Evolutionary conservation across 129 eudicot species (phyloP), one percentile per base, ranked within the genome.

Genomic region (Helichrysum umbraculigerum): DNA sequence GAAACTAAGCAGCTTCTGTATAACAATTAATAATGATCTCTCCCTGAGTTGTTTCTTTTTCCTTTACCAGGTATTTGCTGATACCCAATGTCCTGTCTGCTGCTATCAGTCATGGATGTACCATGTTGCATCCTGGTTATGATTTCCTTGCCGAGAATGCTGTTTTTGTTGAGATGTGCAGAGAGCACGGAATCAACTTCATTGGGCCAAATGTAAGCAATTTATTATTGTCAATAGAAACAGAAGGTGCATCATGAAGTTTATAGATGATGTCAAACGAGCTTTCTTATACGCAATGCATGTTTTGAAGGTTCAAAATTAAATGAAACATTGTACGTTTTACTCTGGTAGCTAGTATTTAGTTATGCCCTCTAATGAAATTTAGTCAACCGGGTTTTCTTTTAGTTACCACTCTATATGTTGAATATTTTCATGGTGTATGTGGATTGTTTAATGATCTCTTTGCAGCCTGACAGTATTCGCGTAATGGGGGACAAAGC

Each of bases 91-190:
- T 94, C 60, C 79, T 94, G 28, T 87, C 96, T 30, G 97, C 98
- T 86, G 97, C 98, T 15, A 85, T 86, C 59, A 91, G 92, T 71
- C 96, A 88, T 72, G 93, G 93, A 78, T 94, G 97, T 83, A 94
- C 97, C 5, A 94, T 94, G 97, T 84, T 94, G 79, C 98, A 94
- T 79, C 98, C 98, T 81, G 98, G 98, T 79, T 94, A 94, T 79
- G 98, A 96, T 41, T 94, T 94, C 85, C 96, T 94, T 72, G 74
- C 97, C 66, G 97, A 94, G 81, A 91, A 94, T 86, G 97, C 97
- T 66, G 82, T 35, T 78, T 94, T 93, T 84, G 98, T 93, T 76
- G 97, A 88, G 76, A 93, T 91, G 98, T 93, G 98, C 81, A 77
- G 86, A 79, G 97, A 89, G 70, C 98, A 93, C 66, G 91, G 96